These are phyloP conservation scores for Ogataea wickerhamii DNA, from an alignment of 805 yeast genomes.

Conservation along the genomic window DNA sequence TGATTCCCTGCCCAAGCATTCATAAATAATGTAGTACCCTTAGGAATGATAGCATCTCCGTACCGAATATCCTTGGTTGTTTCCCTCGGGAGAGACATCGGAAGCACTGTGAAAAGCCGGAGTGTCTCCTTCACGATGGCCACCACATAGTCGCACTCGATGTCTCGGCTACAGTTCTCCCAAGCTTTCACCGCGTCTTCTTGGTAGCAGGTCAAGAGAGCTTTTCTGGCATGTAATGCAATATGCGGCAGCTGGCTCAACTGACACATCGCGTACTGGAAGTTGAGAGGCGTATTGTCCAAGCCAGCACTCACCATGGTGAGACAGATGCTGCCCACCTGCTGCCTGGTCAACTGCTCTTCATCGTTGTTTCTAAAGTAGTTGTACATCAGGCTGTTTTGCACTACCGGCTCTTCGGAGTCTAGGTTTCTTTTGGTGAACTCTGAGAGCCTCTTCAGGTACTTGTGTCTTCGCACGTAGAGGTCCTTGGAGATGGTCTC, in stretches of 20 bases:
- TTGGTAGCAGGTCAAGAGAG: conserved; percentile 36
- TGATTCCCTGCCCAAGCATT: conserved; percentile 71
- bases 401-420: conserved; percentile 6
- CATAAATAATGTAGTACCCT: conserved; percentile 55
- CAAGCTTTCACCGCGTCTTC: conserved; percentile 21
- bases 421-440: conserved; percentile 24
- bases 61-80: conserved; percentile 50
- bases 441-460: conserved; percentile 40
- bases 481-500: conserved; percentile 23
- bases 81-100: conserved; percentile 60
- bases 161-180: conserved; percentile 21
- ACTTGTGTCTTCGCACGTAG: conserved; percentile 44
- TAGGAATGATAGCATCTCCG: conserved; percentile 44
- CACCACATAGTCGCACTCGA: conserved; percentile 44
- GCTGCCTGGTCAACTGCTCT: conserved; percentile 33
- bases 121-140: conserved; percentile 64
- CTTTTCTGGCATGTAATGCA: conserved; percentile 43
- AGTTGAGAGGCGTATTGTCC: conserved; percentile 64
- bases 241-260: conserved; percentile 41
- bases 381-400: conserved; percentile 26
- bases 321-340: conserved; percentile 57
- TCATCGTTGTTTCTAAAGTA: conserved; percentile 19
- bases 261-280: conserved; percentile 59
- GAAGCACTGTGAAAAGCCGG: conserved; percentile 61
- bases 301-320: conserved; percentile 80